Base-by-base conservation (phyloP, 2,329 filamentous ascomycete genomes). In the Fusarium graminum region DNA sequence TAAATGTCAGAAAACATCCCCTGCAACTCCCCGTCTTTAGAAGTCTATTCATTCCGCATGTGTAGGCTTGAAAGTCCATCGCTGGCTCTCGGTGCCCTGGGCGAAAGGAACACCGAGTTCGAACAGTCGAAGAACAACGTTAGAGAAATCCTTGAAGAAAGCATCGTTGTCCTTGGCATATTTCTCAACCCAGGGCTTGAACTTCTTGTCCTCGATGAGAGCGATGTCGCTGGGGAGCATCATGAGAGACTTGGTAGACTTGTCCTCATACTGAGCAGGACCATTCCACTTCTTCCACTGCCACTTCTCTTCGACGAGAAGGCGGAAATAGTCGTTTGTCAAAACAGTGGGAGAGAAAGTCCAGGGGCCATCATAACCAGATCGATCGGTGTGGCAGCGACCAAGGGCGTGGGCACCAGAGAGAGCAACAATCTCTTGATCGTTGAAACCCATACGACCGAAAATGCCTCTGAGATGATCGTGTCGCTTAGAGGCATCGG, bases 361-460 rank as follows among this genome's bases (percentile, higher is more conserved):
- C 93, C 93, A 97, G 53, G 93, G 93, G 2, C 95, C 95, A 3
- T 91, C 87, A 80, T 88, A 98, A 66, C 94, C 94, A 67, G 89
- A 93, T 77, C 94, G 92, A 80, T 95, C 91, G 10, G 89, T 85
- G 85, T 98, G 95, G 83, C 92, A 96, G 70, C 94, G 92, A 65
- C 94, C 94, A 36, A 97, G 87, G 52, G 92, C 91, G 82, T 97
- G 93, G 46, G 91, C 93, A 71, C 93, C 93, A 25, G 86, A 85
- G 52, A 98, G 87, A 29, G 94, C 95, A 43, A 97, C 94, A 76
- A 98, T 98, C 81, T 97, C 94, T 75, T 92, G 92, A 82, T 99
- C 94, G 80, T 95, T 91, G 86, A 97, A 98, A 71, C 94, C 94
- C 94, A 98, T 98, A 77, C 94, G 93, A 80, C 89, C 88, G 81